Evolutionary conservation across 2,329 filamentous ascomycete species (phyloP).

Genomic region (Cladophialophora psammophila): DNA sequence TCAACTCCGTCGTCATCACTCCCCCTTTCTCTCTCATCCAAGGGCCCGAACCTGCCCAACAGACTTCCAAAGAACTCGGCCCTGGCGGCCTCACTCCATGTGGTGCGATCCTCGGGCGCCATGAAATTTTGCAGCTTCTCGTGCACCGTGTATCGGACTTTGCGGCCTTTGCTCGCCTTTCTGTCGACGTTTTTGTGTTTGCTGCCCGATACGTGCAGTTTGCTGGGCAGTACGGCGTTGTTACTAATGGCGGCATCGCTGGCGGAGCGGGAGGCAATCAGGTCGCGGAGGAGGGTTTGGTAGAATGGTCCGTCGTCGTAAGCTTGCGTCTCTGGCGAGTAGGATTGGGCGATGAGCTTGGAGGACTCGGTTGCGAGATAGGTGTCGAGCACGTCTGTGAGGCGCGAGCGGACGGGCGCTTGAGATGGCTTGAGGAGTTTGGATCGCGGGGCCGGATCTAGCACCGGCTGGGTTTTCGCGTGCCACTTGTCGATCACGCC

Average conservation of each 20-base stretch:
- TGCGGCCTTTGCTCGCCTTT: slow-evolving; percentile 92
- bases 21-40: slow-evolving; percentile 64
- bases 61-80: slow-evolving; percentile 78
- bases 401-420: slow-evolving; percentile 55
- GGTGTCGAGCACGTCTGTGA: slow-evolving; percentile 54
- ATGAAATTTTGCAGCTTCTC: slow-evolving; percentile 99
- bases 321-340: slow-evolving; percentile 61
- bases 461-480: slow-evolving; percentile 69
- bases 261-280: slow-evolving; percentile 79
- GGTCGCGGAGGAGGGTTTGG: slow-evolving; percentile 87
- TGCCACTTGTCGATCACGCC: slow-evolving; percentile 90
- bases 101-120: slow-evolving; percentile 74
- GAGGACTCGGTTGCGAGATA: slow-evolving; percentile 52
- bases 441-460: slow-evolving; percentile 63
- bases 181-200: slow-evolving; percentile 83
- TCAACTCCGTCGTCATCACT: slow-evolving; percentile 60
- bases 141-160: slow-evolving; percentile 92
- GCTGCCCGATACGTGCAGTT: slow-evolving; percentile 52
- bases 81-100: slow-evolving; percentile 83
- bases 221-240: slow-evolving; percentile 45
- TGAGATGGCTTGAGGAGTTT: slow-evolving; percentile 65
- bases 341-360: slow-evolving; percentile 41
- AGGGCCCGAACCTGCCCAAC: slow-evolving; percentile 72
- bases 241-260: slow-evolving; percentile 51
- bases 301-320: slow-evolving; percentile 98